phyloP scores from a whole-genome alignment of 2,329 filamentous ascomycete species.

The Pezicula neosporulosa region DNA sequence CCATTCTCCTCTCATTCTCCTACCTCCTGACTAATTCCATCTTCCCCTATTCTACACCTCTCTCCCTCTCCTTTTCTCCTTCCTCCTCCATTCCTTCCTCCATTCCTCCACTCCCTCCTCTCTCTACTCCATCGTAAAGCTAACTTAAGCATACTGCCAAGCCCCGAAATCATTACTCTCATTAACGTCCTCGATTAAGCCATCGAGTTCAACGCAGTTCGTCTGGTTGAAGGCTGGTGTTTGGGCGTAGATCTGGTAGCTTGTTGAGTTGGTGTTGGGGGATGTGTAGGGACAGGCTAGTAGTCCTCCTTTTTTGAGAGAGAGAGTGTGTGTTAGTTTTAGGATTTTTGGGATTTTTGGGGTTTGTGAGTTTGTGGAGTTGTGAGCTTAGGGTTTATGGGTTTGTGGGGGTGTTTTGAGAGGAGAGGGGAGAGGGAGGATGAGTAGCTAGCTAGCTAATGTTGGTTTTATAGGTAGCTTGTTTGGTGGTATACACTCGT shows the following conservation, averaged over 20 bases:
- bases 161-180: constrained; percentile 27
- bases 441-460: too few relatives aligned
- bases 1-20: too few relatives aligned
- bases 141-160: constrained; percentile 36
- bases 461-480: too few relatives aligned
- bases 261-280: constrained; percentile 16
- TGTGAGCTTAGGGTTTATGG: too few relatives aligned
- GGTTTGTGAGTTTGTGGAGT: background rate
- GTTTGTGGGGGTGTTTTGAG: background rate
- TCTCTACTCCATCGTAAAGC: too few relatives aligned
- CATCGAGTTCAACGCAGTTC: constrained; percentile 31
- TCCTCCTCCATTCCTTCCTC: too few relatives aligned
- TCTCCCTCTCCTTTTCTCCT: too few relatives aligned
- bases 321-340: background rate
- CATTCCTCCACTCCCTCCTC: too few relatives aligned
- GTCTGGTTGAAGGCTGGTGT: constrained; percentile 22
- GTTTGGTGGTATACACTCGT: too few relatives aligned
- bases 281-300: background rate
- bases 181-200: constrained; percentile 25
- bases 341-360: background rate
- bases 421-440: background rate
- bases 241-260: constrained; percentile 24
- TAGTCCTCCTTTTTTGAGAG: background rate
- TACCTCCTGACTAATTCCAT: too few relatives aligned
- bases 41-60: too few relatives aligned